A percentile compares a stretch with the other conserved stretches of the same genome.
phyloP scores from a whole-genome alignment of 1,139 yeast species.

The Sugiyamaella xylanicola region DNA sequence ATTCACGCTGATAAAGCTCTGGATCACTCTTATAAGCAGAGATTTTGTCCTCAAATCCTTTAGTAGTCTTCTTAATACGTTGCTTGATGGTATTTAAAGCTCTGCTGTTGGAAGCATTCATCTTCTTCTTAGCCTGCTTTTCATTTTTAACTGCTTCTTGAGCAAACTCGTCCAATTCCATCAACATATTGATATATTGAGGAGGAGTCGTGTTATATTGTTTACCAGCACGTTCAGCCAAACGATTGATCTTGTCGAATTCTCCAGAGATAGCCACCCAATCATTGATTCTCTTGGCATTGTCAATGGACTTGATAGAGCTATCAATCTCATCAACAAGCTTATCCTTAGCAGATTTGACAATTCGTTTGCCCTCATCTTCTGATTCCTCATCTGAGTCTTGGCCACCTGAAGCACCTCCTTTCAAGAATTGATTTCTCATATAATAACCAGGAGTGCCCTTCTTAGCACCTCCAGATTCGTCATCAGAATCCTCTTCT shows the following conservation, averaged over 20 bases:
- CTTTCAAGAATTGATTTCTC: constrained; percentile 53
- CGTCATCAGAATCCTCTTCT: constrained; percentile 44
- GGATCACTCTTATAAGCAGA: constrained; percentile 69
- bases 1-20: constrained; percentile 65
- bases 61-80: constrained; percentile 78
- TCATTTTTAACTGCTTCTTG: constrained; percentile 59
- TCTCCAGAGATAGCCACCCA: constrained; percentile 77
- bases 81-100: constrained; percentile 88
- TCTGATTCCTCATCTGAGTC: constrained; percentile 58
- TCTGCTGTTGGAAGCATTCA: constrained; percentile 81
- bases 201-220: constrained; percentile 73
- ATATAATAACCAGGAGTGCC: constrained; percentile 60
- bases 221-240: constrained; percentile 68
- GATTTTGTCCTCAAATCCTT: constrained; percentile 63
- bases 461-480: constrained; percentile 39
- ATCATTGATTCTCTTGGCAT: constrained; percentile 69
- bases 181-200: constrained; percentile 67
- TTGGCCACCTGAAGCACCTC: constrained; percentile 41
- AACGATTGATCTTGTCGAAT: constrained; percentile 74
- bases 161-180: constrained; percentile 72
- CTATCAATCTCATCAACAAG: constrained; percentile 81
- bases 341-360: constrained; percentile 92
- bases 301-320: constrained; percentile 67
- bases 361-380: constrained; percentile 69
- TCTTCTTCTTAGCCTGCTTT: constrained; percentile 61